Base-by-base conservation (phyloP, 306 rosid species). In the Ochetophila trinervis region DNA sequence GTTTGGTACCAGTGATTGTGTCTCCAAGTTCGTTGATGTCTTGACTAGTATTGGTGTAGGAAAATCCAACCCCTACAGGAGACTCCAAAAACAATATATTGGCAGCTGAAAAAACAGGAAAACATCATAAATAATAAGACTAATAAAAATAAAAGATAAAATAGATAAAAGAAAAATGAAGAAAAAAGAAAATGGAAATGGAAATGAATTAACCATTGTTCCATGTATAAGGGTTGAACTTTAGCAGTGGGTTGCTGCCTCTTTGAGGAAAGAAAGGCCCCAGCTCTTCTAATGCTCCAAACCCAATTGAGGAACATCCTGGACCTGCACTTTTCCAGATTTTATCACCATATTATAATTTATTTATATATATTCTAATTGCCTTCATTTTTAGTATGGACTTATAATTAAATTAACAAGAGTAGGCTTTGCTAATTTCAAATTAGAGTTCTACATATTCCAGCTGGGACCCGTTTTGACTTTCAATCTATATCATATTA, bases 21-120 rank as follows among this genome's bases (percentile, higher is more conserved):
- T 91, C 97, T 16, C 96, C 96, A 50, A 91, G 89, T 42, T 76
- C 53, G 0, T 0, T 6, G 19, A 91, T 77, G 54, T 91, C 97
- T 48, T 21, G 57, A 63, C 75, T 86, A 54, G 88, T 86, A 65
- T 91, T 91, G 54, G 87, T 80, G 74, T 91, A 91, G 51, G 97
- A 91, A 76, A 91, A 91, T 57, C 97, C 94, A 56, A 91, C 96
- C 65, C 97, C 96, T 37, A 76, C 83, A 0, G 97, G 97, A 36
- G 96, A 84, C 74, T 91, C 97, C 77, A 91, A 18, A 69, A 91
- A 91, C 76, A 91, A 57, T 1, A 91, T 66, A 65, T 91, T 91
- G 30, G 88, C 84, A 50, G 87, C 97, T 91, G 80, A 22, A 58
- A 12, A 72, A 70, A n/a, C 18, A 67, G 3, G 18, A 1, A 49